Conservation (phyloP, 345 rosid genomes). For the Raphanus raphanistrum region DNA sequence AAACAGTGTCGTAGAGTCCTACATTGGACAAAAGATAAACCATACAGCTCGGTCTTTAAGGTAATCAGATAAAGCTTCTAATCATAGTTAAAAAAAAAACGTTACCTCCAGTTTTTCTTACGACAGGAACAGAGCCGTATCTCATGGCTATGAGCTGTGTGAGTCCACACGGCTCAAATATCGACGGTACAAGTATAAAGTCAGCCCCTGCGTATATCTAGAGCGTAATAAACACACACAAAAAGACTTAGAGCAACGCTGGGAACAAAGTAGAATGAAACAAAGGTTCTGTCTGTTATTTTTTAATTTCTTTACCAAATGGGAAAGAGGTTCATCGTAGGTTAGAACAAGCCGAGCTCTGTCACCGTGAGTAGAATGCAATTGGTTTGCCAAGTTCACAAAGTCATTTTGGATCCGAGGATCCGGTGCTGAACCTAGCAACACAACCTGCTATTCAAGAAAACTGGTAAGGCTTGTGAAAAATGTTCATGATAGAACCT, state of each 20-base stretch:
- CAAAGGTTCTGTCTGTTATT: too few relatives aligned
- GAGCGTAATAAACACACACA: neutral
- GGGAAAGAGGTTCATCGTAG: constrained; percentile 97
- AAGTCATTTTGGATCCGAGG: constrained; percentile 93
- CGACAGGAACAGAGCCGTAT: constrained; percentile 87
- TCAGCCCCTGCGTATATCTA: constrained; percentile 95
- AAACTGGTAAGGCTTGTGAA: constrained; percentile 11
- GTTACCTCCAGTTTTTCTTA: constrained; percentile 90
- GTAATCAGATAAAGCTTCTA: constrained; percentile 1
- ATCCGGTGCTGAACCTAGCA: constrained; percentile 98
- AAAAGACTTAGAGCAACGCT: neutral
- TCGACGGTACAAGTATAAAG: constrained; percentile 91
- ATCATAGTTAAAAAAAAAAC: neutral
- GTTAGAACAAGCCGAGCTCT: constrained; percentile 80
- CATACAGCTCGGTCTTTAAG: constrained; percentile 9
- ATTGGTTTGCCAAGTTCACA: constrained; percentile 68
- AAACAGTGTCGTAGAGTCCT: constrained; percentile 91
- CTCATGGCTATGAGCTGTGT: constrained; percentile 94
- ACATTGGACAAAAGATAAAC: constrained; percentile 5
- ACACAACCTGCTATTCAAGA: constrained; percentile 62
- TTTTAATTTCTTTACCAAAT: constrained; percentile 53
- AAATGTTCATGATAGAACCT: neutral
- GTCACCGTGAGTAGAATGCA: constrained; percentile 66
- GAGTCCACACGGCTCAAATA: constrained; percentile 95
- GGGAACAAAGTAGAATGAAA: neutral